These are phyloP conservation scores for Ogataea nitratoaversa DNA, from an alignment of 805 yeast species.

Conservation along the genomic window DNA sequence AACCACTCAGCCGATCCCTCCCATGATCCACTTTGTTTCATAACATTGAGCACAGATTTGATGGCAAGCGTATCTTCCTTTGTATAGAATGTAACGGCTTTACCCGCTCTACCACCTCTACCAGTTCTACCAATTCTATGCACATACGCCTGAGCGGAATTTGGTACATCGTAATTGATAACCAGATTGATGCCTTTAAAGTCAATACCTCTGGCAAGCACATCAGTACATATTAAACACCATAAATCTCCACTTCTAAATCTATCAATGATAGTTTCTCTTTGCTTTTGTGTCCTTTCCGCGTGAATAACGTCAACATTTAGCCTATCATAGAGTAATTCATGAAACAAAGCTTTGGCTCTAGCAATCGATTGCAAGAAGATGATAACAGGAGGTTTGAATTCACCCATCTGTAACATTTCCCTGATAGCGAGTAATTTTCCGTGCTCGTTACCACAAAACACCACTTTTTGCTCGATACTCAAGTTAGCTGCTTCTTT, in stretches of 20 bases:
- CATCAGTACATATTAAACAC: constrained; percentile 97
- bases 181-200: constrained; percentile 94
- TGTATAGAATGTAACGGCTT: constrained; percentile 89
- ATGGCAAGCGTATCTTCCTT: constrained; percentile 77
- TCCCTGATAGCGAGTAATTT: constrained; percentile 88
- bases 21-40: constrained; percentile 84
- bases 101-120: constrained; percentile 84
- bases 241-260: constrained; percentile 89
- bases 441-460: constrained; percentile 94
- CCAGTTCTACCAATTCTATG: constrained; percentile 99
- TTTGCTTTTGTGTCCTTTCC: constrained; percentile 83
- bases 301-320: constrained; percentile 96
- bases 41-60: constrained; percentile 85
- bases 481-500: constrained; percentile 87
- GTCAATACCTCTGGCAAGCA: constrained; percentile 93
- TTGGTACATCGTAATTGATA: constrained; percentile 95
- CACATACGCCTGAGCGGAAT: constrained; percentile 88
- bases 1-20: constrained; percentile 74
- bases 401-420: constrained; percentile 75
- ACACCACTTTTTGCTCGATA: constrained; percentile 78
- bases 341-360: constrained; percentile 94
- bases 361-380: constrained; percentile 89
- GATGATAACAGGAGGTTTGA: constrained; percentile 88
- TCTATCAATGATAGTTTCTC: constrained; percentile 77
- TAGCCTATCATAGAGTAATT: constrained; percentile 81